A percentile compares a stretch with the other conserved stretches of the same genome.
These are phyloP conservation scores for Talaromyces sp. DNA, from an alignment of 2,329 filamentous ascomycete genomes.

Conservation along the genomic window DNA sequence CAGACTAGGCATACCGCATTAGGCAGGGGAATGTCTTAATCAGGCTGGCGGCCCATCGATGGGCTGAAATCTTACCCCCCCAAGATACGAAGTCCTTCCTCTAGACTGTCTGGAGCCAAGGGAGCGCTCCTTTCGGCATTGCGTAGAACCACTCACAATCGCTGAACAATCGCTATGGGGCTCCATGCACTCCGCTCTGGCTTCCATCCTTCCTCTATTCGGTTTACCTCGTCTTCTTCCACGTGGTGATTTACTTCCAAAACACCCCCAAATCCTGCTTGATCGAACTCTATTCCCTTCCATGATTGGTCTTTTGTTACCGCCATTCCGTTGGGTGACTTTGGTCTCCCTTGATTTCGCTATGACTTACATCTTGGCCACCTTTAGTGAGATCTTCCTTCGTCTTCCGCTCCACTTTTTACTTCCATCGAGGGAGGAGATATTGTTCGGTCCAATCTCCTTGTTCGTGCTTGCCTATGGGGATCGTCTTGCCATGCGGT, in stretches of 20 bases:
- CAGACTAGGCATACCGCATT: not conserved
- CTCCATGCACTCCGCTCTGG: not conserved
- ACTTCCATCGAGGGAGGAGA: too few species aligned
- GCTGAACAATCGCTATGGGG: not conserved
- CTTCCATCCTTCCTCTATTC: not conserved
- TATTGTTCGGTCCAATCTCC: not conserved
- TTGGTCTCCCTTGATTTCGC: too few species aligned
- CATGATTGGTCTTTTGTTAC: not conserved
- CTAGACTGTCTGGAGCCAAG: not conserved
- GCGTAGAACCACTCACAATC: not conserved
- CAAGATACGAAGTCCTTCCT: not conserved
- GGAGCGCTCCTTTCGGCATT: not conserved
- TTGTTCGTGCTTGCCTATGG: not conserved
- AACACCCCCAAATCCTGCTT: not conserved
- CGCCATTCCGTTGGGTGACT: not conserved
- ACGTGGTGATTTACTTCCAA: constrained; percentile 6
- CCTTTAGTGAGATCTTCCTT: not conserved
- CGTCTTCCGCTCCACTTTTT: not conserved
- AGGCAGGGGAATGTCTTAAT: not conserved
- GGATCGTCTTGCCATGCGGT: not conserved
- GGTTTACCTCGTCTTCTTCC: not conserved
- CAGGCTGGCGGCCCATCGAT: not conserved
- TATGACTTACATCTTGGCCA: not conserved
- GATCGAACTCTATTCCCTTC: not conserved
- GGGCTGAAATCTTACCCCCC: not conserved